Evolutionary conservation across 2,329 filamentous ascomycete genomes (phyloP).

Genomic region (Lasiodiplodia hormozganensis): DNA sequence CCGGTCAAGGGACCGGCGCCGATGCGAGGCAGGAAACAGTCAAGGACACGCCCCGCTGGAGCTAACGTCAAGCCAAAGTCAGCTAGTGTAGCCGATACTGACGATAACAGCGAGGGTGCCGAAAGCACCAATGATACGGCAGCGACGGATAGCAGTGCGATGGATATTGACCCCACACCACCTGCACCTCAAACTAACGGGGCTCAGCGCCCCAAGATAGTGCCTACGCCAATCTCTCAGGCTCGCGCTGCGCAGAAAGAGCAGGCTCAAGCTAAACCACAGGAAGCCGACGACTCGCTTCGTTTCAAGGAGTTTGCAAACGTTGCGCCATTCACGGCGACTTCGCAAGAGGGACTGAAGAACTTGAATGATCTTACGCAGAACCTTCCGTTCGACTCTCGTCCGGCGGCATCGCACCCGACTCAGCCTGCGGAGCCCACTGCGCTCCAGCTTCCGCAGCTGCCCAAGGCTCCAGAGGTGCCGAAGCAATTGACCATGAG

Average conservation of each 20-base stretch:
- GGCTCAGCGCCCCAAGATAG: slow-evolving; percentile 35
- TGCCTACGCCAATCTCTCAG: slow-evolving; percentile 17
- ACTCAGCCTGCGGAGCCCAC: slow-evolving; percentile 48
- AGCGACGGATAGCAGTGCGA: slow-evolving; percentile 45
- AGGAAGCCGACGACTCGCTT: slow-evolving; percentile 8
- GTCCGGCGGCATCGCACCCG: slow-evolving; percentile 54
- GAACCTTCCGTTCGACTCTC: slow-evolving; percentile 66
- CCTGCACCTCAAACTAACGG: slow-evolving; percentile 23
- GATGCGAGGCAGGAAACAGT: slow-evolving; percentile 19
- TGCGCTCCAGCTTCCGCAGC: slow-evolving; percentile 57
- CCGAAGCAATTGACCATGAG: slow-evolving; percentile 54
- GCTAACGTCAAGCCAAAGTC: slow-evolving; percentile 17
- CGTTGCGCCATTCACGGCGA: slow-evolving; percentile 56
- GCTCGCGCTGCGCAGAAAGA: slow-evolving; percentile 15
- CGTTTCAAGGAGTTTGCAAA: slow-evolving; percentile 57
- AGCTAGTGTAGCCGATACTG: slow-evolving; percentile 24
- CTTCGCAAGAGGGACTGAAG: slow-evolving; percentile 56
- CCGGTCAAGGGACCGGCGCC: slow-evolving; percentile 28
- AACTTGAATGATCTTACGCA: slow-evolving; percentile 61
- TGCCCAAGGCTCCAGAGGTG: slow-evolving; percentile 57
- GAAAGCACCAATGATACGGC: slow-evolving; percentile 35
- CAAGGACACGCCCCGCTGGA: slow-evolving; percentile 6
- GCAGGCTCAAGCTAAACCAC: slow-evolving; percentile 11
- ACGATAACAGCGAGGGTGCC: slow-evolving; percentile 13
- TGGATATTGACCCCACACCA: slow-evolving; percentile 56